Evolutionary conservation across 2,329 filamentous ascomycete species (phyloP).

Genomic region (Madurella fahalii): DNA sequence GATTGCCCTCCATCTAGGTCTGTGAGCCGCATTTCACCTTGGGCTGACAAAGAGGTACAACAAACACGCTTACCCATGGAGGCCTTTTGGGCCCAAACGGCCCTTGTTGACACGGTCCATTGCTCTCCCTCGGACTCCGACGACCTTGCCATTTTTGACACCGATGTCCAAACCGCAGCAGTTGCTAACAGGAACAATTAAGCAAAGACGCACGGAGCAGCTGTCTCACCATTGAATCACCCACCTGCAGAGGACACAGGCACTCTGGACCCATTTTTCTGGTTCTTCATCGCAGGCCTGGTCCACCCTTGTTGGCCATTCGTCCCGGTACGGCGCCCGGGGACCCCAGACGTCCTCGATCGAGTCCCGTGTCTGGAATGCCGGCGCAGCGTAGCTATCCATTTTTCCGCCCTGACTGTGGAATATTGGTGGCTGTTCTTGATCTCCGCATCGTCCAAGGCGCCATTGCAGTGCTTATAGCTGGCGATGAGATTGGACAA

Average conservation of each 20-base stretch:
- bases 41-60: not conserved
- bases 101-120: slow-evolving; percentile 35
- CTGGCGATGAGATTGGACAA: too few species aligned
- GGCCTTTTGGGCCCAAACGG: slow-evolving; percentile 33
- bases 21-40: not conserved
- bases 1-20: slow-evolving; percentile 27
- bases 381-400: not conserved
- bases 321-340: slow-evolving; percentile 32
- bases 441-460: not conserved
- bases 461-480: too few species aligned
- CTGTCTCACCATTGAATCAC: not conserved
- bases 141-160: slow-evolving; percentile 34
- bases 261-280: slow-evolving; percentile 37
- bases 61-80: slow-evolving; percentile 28
- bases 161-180: slow-evolving; percentile 35
- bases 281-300: slow-evolving; percentile 30
- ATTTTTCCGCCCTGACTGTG: not conserved
- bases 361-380: not conserved
- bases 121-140: slow-evolving; percentile 34
- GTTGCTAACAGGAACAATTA: slow-evolving; percentile 27
- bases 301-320: slow-evolving; percentile 34
- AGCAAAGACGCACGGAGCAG: too few species aligned
- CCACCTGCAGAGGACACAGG: slow-evolving; percentile 37
- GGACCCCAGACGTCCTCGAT: slow-evolving; percentile 11
- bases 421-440: not conserved